phyloP scores from a whole-genome alignment of 257 asterid species.

The Scutellaria barbata region DNA sequence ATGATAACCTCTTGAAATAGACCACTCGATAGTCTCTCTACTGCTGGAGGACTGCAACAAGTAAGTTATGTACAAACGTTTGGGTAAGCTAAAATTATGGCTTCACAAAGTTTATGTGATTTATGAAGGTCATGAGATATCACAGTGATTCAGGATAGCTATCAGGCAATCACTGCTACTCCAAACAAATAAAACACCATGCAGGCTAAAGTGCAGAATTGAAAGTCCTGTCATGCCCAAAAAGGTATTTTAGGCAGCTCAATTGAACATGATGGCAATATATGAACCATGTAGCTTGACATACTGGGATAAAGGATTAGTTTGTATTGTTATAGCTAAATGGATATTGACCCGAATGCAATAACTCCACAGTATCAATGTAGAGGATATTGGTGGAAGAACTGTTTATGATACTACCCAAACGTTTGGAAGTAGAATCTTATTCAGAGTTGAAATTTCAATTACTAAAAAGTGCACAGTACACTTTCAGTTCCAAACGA shows the following conservation, averaged over 20 bases:
- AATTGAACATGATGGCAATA: too few relatives aligned
- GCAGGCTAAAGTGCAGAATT: slow-evolving; percentile 4
- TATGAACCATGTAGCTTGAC: too few relatives aligned
- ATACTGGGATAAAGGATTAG: too few relatives aligned
- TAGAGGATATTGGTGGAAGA: not conserved
- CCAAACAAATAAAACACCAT: slow-evolving; percentile 8
- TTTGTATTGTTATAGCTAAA: too few relatives aligned
- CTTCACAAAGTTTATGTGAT: slow-evolving; percentile 21
- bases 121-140: slow-evolving; percentile 22
- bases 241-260: not conserved
- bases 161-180: slow-evolving; percentile 1
- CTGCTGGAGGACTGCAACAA: slow-evolving; percentile 88
- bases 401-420: slow-evolving; percentile 1
- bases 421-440: not conserved
- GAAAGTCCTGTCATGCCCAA: not conserved
- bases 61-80: slow-evolving; percentile 30
- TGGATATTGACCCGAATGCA: not conserved
- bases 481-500: slow-evolving; percentile 4
- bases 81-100: not conserved
- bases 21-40: slow-evolving; percentile 90
- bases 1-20: slow-evolving; percentile 93
- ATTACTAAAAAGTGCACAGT: not conserved
- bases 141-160: not conserved
- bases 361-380: not conserved
- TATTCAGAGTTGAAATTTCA: slow-evolving; percentile 12